Evolutionary conservation across 2,329 filamentous ascomycete genomes (phyloP).

Genomic region (Ambrosiella cleistominuta): DNA sequence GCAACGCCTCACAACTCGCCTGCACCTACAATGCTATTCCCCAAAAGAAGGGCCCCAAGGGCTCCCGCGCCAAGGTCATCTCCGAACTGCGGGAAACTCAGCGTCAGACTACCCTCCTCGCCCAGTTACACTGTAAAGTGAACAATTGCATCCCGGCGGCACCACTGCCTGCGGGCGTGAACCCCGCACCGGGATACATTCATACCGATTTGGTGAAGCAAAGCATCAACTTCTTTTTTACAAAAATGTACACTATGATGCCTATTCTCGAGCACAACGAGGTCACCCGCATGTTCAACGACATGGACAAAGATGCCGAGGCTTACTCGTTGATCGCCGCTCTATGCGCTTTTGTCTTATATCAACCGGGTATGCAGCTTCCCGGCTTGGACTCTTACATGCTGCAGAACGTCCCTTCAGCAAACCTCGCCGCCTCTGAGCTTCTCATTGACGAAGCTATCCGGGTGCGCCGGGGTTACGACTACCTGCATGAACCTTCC

Average conservation of each 20-base stretch:
- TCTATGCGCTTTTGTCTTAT: constrained; percentile 50
- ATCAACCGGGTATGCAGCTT: constrained; percentile 49
- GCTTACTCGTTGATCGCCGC: constrained; percentile 46
- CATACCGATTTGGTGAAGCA: constrained; percentile 46
- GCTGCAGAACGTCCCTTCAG: constrained; percentile 38
- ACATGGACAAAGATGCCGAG: constrained; percentile 44
- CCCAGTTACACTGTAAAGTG: constrained; percentile 42
- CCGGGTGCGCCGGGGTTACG: constrained; percentile 44
- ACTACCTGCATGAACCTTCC: constrained; percentile 39
- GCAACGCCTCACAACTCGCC: constrained; percentile 44
- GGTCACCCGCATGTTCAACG: constrained; percentile 39
- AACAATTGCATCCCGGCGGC: constrained; percentile 24
- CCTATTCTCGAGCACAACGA: constrained; percentile 43
- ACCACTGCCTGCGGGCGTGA: constrained; percentile 22
- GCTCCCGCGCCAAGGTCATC: constrained; percentile 57
- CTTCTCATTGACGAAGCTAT: constrained; percentile 50
- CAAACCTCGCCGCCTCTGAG: constrained; percentile 45
- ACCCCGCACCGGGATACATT: constrained; percentile 41
- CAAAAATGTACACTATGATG: constrained; percentile 45
- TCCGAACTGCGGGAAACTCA: constrained; percentile 54
- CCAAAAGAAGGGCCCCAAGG: constrained; percentile 62
- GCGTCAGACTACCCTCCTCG: constrained; percentile 44
- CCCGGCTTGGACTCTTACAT: constrained; percentile 38
- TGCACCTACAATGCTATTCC: constrained; percentile 62
- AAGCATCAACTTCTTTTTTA: constrained; percentile 51